phyloP scores from a whole-genome alignment of 306 rosid species.

The Medicago ruthenica region DNA sequence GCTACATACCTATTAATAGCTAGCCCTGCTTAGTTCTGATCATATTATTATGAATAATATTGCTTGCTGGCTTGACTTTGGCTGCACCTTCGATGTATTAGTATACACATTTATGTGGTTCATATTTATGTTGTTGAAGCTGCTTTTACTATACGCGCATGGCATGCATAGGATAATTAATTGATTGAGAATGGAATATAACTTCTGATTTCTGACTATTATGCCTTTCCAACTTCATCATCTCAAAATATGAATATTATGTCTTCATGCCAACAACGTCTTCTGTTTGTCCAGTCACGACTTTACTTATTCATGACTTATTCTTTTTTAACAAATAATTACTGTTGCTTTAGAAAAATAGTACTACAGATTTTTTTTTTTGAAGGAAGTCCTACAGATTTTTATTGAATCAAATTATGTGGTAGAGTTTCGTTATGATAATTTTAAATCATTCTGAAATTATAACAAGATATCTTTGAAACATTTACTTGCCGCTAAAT shows the following conservation, averaged over 20 bases:
- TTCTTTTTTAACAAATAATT: too few relatives aligned
- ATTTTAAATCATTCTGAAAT: too few relatives aligned
- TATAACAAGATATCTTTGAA: too few relatives aligned
- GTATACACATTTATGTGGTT: too few relatives aligned
- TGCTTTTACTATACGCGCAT: conserved; percentile 19
- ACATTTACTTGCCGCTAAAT: too few relatives aligned
- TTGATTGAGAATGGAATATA: conserved; percentile 36
- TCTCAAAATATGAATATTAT: neutral
- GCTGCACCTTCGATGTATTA: conserved; percentile 32
- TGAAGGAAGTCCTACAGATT: too few relatives aligned
- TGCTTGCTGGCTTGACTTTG: neutral
- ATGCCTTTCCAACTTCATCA: conserved; percentile 8
- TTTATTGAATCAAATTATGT: too few relatives aligned
- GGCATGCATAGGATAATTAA: neutral
- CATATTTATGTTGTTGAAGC: too few relatives aligned
- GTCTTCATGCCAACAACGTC: conserved; percentile 1
- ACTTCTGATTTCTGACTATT: conserved; percentile 8
- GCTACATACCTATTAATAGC: conserved; percentile 10
- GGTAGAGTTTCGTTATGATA: too few relatives aligned
- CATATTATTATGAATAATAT: neutral
- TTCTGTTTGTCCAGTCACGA: neutral
- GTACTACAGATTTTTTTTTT: too few relatives aligned
- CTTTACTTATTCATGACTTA: neutral
- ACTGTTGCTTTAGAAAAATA: too few relatives aligned
- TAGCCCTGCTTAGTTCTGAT: conserved; percentile 32